A percentile compares a stretch with the other conserved stretches of the same genome.
These are phyloP conservation scores for Trichoderma asperelloides DNA, from an alignment of 495 filamentous ascomycete species.

Conservation along the genomic window DNA sequence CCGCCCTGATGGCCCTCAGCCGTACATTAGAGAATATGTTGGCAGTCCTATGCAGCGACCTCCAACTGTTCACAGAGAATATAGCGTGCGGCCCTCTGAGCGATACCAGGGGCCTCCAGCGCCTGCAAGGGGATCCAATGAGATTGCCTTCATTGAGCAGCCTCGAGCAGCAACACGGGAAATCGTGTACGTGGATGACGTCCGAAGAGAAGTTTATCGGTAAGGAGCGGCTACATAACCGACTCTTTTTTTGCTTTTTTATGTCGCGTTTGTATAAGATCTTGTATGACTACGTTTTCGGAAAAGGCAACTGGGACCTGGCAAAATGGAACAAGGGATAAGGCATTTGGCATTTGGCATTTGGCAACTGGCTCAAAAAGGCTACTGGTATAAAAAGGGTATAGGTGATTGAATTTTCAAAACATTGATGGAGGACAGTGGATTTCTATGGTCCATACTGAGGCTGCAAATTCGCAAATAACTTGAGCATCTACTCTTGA, in stretches of 20 bases:
- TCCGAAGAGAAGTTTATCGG: constrained; percentile 28
- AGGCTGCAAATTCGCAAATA: too few species aligned
- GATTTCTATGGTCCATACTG: too few species aligned
- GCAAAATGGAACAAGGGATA: not conserved
- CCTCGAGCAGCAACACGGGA: constrained; percentile 28
- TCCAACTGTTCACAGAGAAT: constrained; percentile 16
- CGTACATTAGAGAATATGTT: constrained; percentile 26
- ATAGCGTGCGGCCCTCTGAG: not conserved
- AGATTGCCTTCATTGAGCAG: constrained; percentile 39
- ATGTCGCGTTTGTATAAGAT: not conserved
- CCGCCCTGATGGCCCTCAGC: constrained; percentile 12
- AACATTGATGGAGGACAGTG: not conserved
- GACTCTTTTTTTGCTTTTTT: not conserved
- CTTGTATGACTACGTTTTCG: not conserved
- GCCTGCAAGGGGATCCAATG: constrained; percentile 25
- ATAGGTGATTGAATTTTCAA: not conserved
- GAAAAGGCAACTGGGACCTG: not conserved
- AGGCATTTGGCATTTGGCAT: not conserved
- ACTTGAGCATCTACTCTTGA: too few species aligned
- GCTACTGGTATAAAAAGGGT: not conserved
- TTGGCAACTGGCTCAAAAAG: not conserved
- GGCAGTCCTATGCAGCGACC: constrained; percentile 24
- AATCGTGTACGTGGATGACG: constrained; percentile 26
- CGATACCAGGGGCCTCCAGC: constrained; percentile 29
- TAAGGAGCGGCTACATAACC: constrained; percentile 4